Conservation (phyloP, 1,284 basidiomycete genomes). For the Athelia psychrophila region DNA sequence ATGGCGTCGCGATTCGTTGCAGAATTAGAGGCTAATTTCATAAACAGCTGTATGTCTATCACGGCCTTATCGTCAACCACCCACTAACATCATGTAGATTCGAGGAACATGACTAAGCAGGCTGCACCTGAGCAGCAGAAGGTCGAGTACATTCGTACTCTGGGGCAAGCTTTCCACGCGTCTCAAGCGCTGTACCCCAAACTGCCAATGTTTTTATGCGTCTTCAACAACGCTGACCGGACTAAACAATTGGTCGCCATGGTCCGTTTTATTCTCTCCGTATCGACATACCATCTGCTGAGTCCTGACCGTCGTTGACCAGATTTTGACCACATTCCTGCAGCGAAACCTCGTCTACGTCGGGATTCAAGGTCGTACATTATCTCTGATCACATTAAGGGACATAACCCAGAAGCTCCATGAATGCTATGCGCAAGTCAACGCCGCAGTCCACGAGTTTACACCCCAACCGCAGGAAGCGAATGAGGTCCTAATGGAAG, state of each 20-base stretch:
- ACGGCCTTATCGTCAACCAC: constrained; percentile 8
- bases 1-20: constrained; percentile 23
- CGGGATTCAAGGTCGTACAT: constrained; percentile 47
- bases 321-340: constrained; percentile 50
- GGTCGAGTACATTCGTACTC: constrained; percentile 42
- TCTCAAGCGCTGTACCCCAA: constrained; percentile 45
- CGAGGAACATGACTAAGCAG: constrained; percentile 24
- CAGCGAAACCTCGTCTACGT: constrained; percentile 47
- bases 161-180: constrained; percentile 45
- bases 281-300: constrained; percentile 2
- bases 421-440: constrained; percentile 38
- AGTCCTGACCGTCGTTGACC: constrained; percentile 8
- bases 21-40: constrained; percentile 28
- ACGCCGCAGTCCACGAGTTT: constrained; percentile 16
- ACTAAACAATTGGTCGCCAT: constrained; percentile 49
- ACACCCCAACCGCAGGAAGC: constrained; percentile 6
- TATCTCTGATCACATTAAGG: constrained; percentile 41
- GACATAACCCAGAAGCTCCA: constrained; percentile 45
- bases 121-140: constrained; percentile 51
- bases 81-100: constrained; percentile 15
- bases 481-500: too few relatives aligned
- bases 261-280: constrained; percentile 35
- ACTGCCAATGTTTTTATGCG: constrained; percentile 41
- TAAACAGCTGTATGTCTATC: constrained; percentile 27
- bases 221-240: constrained; percentile 42